phyloP scores from a whole-genome alignment of 305 asterid genomes.

The Caryopteris hybrid region DNA sequence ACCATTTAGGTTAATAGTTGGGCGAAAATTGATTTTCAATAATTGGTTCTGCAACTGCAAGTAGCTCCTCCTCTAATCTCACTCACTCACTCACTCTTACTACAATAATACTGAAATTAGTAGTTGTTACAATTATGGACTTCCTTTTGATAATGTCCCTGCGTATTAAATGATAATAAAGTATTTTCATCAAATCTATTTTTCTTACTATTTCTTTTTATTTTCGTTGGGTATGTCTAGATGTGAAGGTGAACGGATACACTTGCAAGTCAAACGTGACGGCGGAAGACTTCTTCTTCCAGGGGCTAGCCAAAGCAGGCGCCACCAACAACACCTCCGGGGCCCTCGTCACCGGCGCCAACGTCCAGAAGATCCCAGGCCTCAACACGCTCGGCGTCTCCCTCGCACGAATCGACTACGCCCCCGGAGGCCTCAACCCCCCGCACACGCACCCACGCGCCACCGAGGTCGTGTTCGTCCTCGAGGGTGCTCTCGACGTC shows the following conservation, averaged over 20 bases:
- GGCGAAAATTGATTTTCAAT: no score
- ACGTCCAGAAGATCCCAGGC: conserved; percentile 64
- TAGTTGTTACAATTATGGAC: no score
- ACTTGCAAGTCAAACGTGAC: conserved; percentile 59
- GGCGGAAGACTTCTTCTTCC: conserved; percentile 64
- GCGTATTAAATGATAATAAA: no score
- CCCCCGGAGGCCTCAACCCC: conserved; percentile 85
- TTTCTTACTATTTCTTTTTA: no score
- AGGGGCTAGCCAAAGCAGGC: conserved; percentile 44
- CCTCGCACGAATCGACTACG: conserved; percentile 72
- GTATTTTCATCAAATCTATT: no score
- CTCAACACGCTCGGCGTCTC: conserved; percentile 89
- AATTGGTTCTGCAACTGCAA: no score
- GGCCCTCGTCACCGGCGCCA: conserved; percentile 63
- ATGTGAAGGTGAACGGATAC: conserved; percentile 57
- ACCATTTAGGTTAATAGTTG: no score
- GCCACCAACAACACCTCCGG: conserved; percentile 70
- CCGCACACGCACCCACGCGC: conserved; percentile 99
- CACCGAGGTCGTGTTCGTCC: conserved; percentile 73
- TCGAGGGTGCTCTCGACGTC: conserved; percentile 64
- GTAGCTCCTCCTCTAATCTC: no score
- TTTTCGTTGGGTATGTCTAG: no score
- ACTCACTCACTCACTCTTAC: no score
- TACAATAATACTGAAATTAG: no score
- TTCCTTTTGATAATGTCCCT: no score